Percentiles rank a stretch among this genome's conserved stretches.
phyloP scores from a whole-genome alignment of 148 eudicot genomes.

The Rhododendron simsii region DNA sequence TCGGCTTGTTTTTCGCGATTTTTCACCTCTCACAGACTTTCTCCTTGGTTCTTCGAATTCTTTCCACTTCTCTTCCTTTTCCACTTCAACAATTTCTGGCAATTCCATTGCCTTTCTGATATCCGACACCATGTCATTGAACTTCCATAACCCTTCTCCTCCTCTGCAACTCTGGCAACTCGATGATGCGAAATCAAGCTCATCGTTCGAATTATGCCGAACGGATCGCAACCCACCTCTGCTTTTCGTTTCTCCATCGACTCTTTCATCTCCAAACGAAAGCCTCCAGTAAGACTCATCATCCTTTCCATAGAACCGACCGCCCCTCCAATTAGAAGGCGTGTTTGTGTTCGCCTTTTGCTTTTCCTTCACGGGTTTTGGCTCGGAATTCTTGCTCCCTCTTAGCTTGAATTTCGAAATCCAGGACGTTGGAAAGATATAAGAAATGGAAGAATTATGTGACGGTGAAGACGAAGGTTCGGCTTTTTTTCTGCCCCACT shows the following conservation, averaged over 20 bases:
- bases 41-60: slow-evolving; percentile 1
- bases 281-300: slow-evolving; percentile 48
- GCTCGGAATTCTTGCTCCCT: slow-evolving; percentile 9
- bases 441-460: slow-evolving; percentile 30
- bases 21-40: slow-evolving; percentile 20
- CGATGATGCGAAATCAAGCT: slow-evolving; percentile 3
- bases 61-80: not conserved
- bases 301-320: slow-evolving; percentile 32
- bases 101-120: slow-evolving; percentile 15
- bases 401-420: slow-evolving; percentile 44
- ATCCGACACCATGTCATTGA: slow-evolving; percentile 13
- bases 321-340: slow-evolving; percentile 22
- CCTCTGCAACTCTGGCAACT: slow-evolving; percentile 19
- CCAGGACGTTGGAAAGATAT: slow-evolving; percentile 54
- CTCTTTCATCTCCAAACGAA: slow-evolving; percentile 26
- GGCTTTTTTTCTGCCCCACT: slow-evolving; percentile 53
- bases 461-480: slow-evolving; percentile 22
- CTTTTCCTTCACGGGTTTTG: slow-evolving; percentile 10
- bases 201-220: slow-evolving; percentile 30
- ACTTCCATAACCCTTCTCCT: slow-evolving; percentile 9
- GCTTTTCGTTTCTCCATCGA: not conserved
- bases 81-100: not conserved
- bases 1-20: slow-evolving; percentile 14
- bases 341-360: slow-evolving; percentile 10
- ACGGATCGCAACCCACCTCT: slow-evolving; percentile 10